Evolutionary conservation across 805 yeast species (phyloP).

Genomic region (Metschnikowia baotianmanensis): DNA sequence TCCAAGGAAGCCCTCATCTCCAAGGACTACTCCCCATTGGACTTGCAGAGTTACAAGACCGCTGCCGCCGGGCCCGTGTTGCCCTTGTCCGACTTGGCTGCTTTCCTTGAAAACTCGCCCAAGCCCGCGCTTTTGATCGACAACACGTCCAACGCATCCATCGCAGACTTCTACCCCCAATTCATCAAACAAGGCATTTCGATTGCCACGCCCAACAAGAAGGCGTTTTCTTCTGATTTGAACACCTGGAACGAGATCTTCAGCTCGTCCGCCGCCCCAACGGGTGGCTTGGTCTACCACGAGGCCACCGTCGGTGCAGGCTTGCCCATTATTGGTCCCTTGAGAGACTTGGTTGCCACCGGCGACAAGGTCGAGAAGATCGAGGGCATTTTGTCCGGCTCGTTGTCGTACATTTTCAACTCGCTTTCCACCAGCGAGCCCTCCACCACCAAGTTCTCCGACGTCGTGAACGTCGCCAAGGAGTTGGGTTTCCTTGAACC

Average conservation of each 20-base stretch:
- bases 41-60: slow-evolving; percentile 56
- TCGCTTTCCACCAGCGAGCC: slow-evolving; percentile 74
- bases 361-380: slow-evolving; percentile 91
- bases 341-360: slow-evolving; percentile 84
- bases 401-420: slow-evolving; percentile 92
- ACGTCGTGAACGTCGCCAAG: slow-evolving; percentile 85
- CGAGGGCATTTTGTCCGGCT: slow-evolving; percentile 96
- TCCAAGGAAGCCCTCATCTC: slow-evolving; percentile 68
- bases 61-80: slow-evolving; percentile 46
- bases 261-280: slow-evolving; percentile 46
- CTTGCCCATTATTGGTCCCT: slow-evolving; percentile 84
- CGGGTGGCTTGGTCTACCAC: slow-evolving; percentile 81
- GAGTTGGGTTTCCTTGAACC: slow-evolving; percentile 96
- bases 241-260: slow-evolving; percentile 77
- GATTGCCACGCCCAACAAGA: slow-evolving; percentile 97
- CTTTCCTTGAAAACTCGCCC: slow-evolving; percentile 62
- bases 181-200: slow-evolving; percentile 79
- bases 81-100: slow-evolving; percentile 55
- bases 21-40: slow-evolving; percentile 67
- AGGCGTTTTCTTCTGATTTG: slow-evolving; percentile 84
- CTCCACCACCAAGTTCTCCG: slow-evolving; percentile 72
- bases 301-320: slow-evolving; percentile 99
- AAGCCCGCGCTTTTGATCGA: slow-evolving; percentile 84
- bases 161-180: slow-evolving; percentile 75
- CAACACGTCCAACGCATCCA: slow-evolving; percentile 81